Evolutionary conservation across 805 yeast genomes (phyloP).

Genomic region (Wickerhamiella australiensis): DNA sequence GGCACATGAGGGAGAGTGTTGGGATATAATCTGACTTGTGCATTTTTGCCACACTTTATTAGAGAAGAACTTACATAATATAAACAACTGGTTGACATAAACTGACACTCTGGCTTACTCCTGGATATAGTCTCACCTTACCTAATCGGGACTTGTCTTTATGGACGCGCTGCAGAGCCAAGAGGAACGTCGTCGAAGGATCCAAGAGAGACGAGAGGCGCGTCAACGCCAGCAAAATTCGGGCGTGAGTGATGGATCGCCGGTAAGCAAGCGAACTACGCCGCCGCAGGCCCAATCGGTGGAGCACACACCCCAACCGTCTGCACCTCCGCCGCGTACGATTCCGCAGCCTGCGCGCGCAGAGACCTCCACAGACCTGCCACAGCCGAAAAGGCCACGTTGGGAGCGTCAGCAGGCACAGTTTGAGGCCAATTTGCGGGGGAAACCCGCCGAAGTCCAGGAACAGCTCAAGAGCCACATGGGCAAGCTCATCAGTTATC

Average conservation of each 20-base stretch:
- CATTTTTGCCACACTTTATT: no score
- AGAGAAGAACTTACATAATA: no score
- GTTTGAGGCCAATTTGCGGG: neutral
- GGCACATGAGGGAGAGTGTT: no score
- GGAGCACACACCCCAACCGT: neutral
- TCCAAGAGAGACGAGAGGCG: neutral
- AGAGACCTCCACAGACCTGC: neutral
- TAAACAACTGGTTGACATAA: no score
- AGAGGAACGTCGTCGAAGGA: neutral
- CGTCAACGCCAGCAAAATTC: neutral
- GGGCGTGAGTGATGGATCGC: neutral
- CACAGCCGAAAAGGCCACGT: neutral
- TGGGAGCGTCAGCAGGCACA: neutral
- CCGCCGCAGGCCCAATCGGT: neutral
- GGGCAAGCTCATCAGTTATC: neutral
- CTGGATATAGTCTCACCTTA: no score
- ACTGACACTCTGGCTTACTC: no score
- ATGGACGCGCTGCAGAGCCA: neutral
- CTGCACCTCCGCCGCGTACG: neutral
- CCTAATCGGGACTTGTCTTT: neutral
- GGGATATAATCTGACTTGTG: no score
- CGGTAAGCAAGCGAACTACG: neutral
- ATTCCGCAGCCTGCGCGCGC: neutral
- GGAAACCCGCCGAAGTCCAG: neutral
- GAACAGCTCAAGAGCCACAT: neutral